Base-by-base conservation (phyloP, 495 filamentous ascomycete species). In the Parachaetomium inaequale region DNA sequence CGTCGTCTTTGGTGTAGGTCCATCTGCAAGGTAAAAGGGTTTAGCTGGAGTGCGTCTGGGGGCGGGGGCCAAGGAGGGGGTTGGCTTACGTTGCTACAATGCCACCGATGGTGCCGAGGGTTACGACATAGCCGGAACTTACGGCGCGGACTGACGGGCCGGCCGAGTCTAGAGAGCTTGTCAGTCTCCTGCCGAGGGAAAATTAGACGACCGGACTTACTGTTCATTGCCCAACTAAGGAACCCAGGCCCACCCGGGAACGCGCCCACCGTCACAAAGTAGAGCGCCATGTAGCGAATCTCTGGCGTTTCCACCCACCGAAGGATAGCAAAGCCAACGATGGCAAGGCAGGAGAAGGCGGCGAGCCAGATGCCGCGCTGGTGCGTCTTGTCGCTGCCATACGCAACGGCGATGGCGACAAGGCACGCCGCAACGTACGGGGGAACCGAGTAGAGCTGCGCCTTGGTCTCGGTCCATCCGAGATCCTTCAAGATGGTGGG, bases 321-420 rank as follows among this genome's bases (percentile, higher is more conserved):
- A 19, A 71, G 60, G 28, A 73, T 70, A 14, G 66, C 71, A 56
- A 81, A 82, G 0, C 80, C 79, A 11, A 72, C 55, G 7, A 79
- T 62, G n/a, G 76, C 79, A n/a, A 84, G 60, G 28, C 74, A 62
- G 17, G 78, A 70, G 61, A 80, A 82, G 0, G 59, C 34, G 7
- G 78, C 72, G 0, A 79, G 73, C 58, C 73, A 92, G 19, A 91
- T 72, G 0, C 90, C 92, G 29, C 88, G 80, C 69, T 84, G 78
- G 29, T 78, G 76, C 7, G 75, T 80, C 40, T 81, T 79, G 69
- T 91, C 87, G 34, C 82, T 83, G 59, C 78, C 54, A 59, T 77
- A 85, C 8, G 83, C 85, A n/a, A 85, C 72, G n/a, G 58, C 71
- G 21, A 88, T 76, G 12, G 85, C 83, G 6, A 86, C 73, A 8